Evolutionary conservation across 2,329 filamentous ascomycete species (phyloP), one percentile per base, ranked within the genome.

Genomic region (Colletotrichum liriopes): DNA sequence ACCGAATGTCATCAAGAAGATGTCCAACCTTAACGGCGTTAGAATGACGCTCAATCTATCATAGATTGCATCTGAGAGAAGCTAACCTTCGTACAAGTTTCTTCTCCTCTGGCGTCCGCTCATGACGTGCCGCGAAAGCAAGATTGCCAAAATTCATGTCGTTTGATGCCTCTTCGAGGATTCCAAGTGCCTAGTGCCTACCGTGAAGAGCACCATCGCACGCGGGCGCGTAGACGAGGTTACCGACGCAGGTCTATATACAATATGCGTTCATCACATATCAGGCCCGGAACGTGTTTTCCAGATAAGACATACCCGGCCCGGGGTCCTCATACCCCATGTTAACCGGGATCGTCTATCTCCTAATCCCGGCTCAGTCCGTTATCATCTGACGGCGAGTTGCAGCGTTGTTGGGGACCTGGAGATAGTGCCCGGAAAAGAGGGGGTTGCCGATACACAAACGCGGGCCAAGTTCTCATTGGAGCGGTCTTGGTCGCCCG

Each of bases 1-100:
- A 5, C 74, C 74, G 32, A 75, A 75, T 1, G 74, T 75, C 63
- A 75, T 70, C 29, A 75, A 47, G 20, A 75, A 75, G 4, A 75
- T 56, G 29, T 75, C 74, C 54, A 75, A 26, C 29, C 67, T 55
- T 47, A 7, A 2, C 2, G 11, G 35, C 32, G n/a, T 56, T 23
- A 39, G 35, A 26, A 23, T 18, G 23, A 5, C 5, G 12, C n/a
- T 39, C 11, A n/a, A 23, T 16, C 6, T n/a, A 6, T 12, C 6
- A 23, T n/a, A 5, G 29, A 32, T 32, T 39, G 20, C 20, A 20
- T 18, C 11, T 16, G 12, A 39, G 54, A 56, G 32, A 39, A 26
- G 35, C 54, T 9, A 39, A 56, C 54, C 59, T 49, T 23, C 65
- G 67, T 32, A 72, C 65, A 32, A 72, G 69, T 29, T 59, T 62